Percentiles rank a stretch among this genome's conserved stretches.
phyloP scores from a whole-genome alignment of 805 yeast species.

The Metschnikowia noctiluminum region DNA sequence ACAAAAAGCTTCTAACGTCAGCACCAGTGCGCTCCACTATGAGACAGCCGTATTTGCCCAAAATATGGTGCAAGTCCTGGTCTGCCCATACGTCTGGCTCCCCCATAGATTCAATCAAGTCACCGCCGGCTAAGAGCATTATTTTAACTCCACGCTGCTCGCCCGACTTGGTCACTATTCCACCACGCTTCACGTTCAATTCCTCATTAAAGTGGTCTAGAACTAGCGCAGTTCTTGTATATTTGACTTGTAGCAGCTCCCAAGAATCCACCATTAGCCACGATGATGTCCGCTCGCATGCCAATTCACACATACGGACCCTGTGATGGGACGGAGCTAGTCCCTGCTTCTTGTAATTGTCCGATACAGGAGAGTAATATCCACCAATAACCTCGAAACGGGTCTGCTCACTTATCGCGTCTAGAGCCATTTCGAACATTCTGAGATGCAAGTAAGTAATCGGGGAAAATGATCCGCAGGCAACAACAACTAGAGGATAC shows the following conservation, averaged over 20 bases:
- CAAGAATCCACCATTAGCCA: conserved; percentile 99
- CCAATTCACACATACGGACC: conserved; percentile 96
- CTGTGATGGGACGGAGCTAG: conserved; percentile 85
- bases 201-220: conserved; percentile 96
- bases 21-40: conserved; percentile 96
- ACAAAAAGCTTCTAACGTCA: conserved; percentile 87
- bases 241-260: conserved; percentile 90
- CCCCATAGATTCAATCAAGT: conserved; percentile 97
- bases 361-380: conserved; percentile 90
- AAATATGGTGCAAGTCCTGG: conserved; percentile 86
- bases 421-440: conserved; percentile 99
- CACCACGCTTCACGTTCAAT: conserved; percentile 85
- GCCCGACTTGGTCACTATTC: conserved; percentile 61
- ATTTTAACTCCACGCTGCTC: conserved; percentile 79
- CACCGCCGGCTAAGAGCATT: conserved; percentile 97
- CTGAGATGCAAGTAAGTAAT: conserved; percentile 90
- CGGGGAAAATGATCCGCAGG: conserved; percentile 97
- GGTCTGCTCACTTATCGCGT: conserved; percentile 86
- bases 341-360: conserved; percentile 90
- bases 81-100: conserved; percentile 99
- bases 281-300: conserved; percentile 92
- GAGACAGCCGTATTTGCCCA: conserved; percentile 94
- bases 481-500: conserved; percentile 88
- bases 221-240: conserved; percentile 92
- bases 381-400: conserved; percentile 96